Conservation (phyloP, 2,329 filamentous ascomycete species). For the Lanzia echinophila region DNA sequence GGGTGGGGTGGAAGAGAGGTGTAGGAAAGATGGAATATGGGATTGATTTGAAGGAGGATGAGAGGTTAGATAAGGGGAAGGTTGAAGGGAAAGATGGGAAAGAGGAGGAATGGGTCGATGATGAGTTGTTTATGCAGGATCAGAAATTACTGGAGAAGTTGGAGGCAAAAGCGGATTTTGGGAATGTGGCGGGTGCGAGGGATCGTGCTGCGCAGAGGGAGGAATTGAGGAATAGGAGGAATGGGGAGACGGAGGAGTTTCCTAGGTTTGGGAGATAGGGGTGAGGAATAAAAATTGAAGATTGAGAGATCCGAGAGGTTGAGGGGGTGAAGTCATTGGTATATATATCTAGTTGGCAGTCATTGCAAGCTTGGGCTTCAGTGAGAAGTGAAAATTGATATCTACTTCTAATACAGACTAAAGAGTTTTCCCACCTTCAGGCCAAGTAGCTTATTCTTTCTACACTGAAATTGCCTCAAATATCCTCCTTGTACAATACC, state of each 20-base stretch:
- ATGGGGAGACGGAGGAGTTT: conserved; percentile 1
- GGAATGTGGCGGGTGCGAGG: background rate
- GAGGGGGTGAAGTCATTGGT: no score
- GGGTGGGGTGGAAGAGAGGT: conserved; percentile 4
- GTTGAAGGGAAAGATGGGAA: background rate
- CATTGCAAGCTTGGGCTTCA: no score
- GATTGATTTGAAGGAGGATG: background rate
- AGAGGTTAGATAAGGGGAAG: background rate
- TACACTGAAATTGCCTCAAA: no score
- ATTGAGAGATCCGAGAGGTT: no score
- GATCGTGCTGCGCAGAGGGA: background rate
- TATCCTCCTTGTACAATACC: no score
- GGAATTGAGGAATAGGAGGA: background rate
- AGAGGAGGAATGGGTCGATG: conserved; percentile 4
- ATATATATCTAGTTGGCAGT: no score
- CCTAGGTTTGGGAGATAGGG: background rate
- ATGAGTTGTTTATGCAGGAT: background rate
- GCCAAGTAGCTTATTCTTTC: no score
- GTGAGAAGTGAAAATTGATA: no score
- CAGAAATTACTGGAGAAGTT: background rate
- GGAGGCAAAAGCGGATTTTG: background rate
- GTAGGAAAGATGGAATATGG: conserved; percentile 7
- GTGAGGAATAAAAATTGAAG: background rate
- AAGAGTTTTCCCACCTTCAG: no score
- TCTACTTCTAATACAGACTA: no score